These are phyloP conservation scores for Sedum album DNA, from an alignment of 164 flowering plant genomes.

Conservation along the genomic window DNA sequence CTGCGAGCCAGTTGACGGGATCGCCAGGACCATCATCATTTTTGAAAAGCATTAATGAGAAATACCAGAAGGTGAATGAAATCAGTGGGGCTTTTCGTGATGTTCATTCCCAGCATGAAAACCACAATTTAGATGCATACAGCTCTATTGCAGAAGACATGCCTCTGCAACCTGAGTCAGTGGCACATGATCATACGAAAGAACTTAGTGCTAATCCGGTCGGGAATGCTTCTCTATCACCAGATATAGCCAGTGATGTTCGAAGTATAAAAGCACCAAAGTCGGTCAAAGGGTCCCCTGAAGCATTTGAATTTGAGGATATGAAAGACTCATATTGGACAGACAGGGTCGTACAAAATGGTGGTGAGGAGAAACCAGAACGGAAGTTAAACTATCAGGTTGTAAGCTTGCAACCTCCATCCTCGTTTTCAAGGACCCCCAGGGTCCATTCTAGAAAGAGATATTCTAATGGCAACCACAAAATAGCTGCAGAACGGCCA, in stretches of 20 bases:
- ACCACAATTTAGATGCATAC: conserved; percentile 13
- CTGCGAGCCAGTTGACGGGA: conserved; percentile 62
- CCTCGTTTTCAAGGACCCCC: conserved; percentile 15
- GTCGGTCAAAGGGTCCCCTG: conserved; percentile 22
- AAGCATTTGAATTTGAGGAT: conserved; percentile 39
- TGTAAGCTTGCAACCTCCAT: conserved; percentile 16
- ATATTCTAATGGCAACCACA: conserved; percentile 21
- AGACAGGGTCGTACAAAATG: conserved; percentile 44
- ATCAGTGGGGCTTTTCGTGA: conserved; percentile 22
- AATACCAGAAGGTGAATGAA: conserved; percentile 19
- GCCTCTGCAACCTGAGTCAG: conserved; percentile 47
- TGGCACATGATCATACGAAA: conserved; percentile 51
- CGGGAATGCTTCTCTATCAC: conserved; percentile 26
- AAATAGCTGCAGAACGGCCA: conserved; percentile 20
- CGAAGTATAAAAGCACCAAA: conserved; percentile 14
- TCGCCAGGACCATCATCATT: conserved; percentile 24
- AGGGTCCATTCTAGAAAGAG: conserved; percentile 29
- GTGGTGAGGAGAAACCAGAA: conserved; percentile 38
- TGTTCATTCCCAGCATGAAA: conserved; percentile 17
- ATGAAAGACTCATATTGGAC: conserved; percentile 60
- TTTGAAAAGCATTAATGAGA: conserved; percentile 21
- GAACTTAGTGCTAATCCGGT: conserved; percentile 33
- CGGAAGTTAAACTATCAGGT: conserved; percentile 21
- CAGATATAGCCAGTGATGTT: conserved; percentile 7
- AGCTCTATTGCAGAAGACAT: conserved; percentile 36